Percentiles rank a stretch among this genome's conserved stretches.
phyloP scores from a whole-genome alignment of 768 basidiomycete genomes.

The Gloeostereum incarnatum region DNA sequence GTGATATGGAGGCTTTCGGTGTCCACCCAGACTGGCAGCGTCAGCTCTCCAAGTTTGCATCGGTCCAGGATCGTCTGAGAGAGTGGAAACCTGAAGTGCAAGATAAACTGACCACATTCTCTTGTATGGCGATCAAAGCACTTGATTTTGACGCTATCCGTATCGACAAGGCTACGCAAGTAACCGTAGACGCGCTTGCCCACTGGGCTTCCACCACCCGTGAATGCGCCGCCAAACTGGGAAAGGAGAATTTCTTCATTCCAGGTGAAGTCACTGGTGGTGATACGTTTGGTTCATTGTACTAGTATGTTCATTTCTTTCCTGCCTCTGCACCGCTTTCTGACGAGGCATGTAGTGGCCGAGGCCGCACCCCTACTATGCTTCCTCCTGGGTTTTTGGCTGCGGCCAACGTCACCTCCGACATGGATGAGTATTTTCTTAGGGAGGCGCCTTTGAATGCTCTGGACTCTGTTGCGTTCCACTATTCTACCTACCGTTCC shows the following conservation, averaged over 20 bases:
- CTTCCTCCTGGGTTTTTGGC: conserved; percentile 56
- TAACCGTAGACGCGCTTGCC: conserved; percentile 75
- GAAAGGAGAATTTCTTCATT: conserved; percentile 86
- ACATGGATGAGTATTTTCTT: conserved; percentile 68
- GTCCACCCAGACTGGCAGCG: conserved; percentile 92
- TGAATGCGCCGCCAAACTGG: conserved; percentile 58
- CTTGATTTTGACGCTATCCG: conserved; percentile 92
- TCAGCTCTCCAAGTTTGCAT: conserved; percentile 91
- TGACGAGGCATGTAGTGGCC: conserved; percentile 43
- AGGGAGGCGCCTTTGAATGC: conserved; percentile 51
- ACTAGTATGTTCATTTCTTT: conserved; percentile 45
- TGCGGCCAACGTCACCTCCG: conserved; percentile 57
- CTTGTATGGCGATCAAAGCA: conserved; percentile 81
- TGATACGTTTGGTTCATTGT: conserved; percentile 80
- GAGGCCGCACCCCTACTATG: conserved; percentile 75
- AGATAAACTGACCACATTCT: conserved; percentile 67
- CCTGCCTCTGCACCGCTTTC: not conserved
- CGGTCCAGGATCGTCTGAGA: conserved; percentile 90
- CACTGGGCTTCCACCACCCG: conserved; percentile 69
- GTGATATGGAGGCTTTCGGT: conserved; percentile 97
- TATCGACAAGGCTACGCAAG: conserved; percentile 90
- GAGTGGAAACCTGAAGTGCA: conserved; percentile 84
- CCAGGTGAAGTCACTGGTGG: conserved; percentile 94
- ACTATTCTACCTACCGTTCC: conserved; percentile 89
- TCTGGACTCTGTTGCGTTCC: conserved; percentile 81